These are phyloP conservation scores for Didymella glomerata DNA, from an alignment of 2,329 filamentous ascomycete species.

Conservation along the genomic window DNA sequence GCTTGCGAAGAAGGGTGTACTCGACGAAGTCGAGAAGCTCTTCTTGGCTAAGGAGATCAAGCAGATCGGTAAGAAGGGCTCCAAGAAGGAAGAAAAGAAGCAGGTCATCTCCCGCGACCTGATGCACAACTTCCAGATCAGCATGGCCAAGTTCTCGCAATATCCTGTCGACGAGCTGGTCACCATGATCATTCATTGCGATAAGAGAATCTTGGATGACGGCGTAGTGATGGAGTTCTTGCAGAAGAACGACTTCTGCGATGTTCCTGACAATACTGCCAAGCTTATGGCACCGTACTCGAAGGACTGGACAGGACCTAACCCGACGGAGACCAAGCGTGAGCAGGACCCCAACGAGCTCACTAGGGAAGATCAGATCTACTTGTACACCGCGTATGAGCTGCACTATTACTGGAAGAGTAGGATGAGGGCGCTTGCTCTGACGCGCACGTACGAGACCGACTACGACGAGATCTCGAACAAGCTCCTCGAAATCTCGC, in stretches of 20 bases:
- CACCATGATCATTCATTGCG: constrained; percentile 95
- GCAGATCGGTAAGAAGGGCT: constrained; percentile 73
- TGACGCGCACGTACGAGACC: constrained; percentile 82
- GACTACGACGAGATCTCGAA: constrained; percentile 92
- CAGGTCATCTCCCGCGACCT: constrained; percentile 93
- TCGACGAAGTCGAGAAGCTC: constrained; percentile 96
- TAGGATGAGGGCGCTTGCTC: constrained; percentile 86
- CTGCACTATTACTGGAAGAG: constrained; percentile 99
- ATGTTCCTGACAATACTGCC: constrained; percentile 85
- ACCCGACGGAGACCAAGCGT: constrained; percentile 77
- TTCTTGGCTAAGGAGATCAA: constrained; percentile 98
- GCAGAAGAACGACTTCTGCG: constrained; percentile 90
- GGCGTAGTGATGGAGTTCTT: constrained; percentile 95
- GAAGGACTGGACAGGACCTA: constrained; percentile 93
- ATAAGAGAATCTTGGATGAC: constrained; percentile 87
- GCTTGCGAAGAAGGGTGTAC: constrained; percentile 89
- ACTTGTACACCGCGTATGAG: constrained; percentile 90
- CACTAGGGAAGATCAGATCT: constrained; percentile 94
- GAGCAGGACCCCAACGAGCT: constrained; percentile 89
- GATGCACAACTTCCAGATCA: constrained; percentile 67
- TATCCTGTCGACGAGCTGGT: constrained; percentile 83
- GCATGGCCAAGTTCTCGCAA: constrained; percentile 91
- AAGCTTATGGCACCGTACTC: constrained; percentile 96
- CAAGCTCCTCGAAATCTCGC: constrained; percentile 86
- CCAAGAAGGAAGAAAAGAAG: constrained; percentile 94